These are phyloP conservation scores for Pseudogymnoascus sp. DNA, from an alignment of 2,329 filamentous ascomycete species.

Conservation along the genomic window DNA sequence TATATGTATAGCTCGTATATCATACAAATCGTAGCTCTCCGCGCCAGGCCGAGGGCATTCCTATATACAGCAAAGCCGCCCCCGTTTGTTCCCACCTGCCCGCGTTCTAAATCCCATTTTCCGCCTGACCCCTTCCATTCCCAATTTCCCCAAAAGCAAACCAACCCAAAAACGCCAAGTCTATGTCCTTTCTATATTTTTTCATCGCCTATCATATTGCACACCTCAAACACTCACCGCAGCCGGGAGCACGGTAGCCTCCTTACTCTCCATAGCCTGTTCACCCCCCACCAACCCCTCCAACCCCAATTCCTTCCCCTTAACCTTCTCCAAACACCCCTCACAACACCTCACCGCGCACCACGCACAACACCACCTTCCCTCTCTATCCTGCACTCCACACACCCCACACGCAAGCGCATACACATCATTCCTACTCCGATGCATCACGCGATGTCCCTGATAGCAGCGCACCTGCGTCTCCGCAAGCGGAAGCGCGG, in stretches of 20 bases:
- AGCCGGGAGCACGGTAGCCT: not conserved
- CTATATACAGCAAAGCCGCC: constrained; percentile 1
- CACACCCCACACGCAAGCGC: constrained; percentile 29
- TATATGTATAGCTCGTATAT: constrained; percentile 5
- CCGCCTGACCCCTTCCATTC: not conserved
- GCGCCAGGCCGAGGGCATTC: constrained; percentile 4
- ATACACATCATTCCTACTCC: constrained; percentile 23
- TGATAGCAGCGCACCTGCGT: constrained; percentile 28
- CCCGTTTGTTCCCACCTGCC: not conserved
- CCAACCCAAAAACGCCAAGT: not conserved
- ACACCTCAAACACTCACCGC: not conserved
- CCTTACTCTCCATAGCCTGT: not conserved
- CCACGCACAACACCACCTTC: constrained; percentile 27
- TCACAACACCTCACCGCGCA: constrained; percentile 28
- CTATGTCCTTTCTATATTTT: not conserved
- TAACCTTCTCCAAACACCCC: constrained; percentile 23
- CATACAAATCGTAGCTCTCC: constrained; percentile 3
- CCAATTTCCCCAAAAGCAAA: not conserved
- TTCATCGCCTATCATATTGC: not conserved
- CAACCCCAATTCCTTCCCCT: not conserved
- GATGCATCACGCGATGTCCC: constrained; percentile 25
- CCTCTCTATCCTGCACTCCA: constrained; percentile 23
- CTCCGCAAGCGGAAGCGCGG: not conserved
- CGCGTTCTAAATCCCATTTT: not conserved
- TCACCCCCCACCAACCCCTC: not conserved